These are phyloP conservation scores for Saprolegnia diclina DNA, from an alignment of 352 stramenopile genomes.

Conservation along the genomic window DNA sequence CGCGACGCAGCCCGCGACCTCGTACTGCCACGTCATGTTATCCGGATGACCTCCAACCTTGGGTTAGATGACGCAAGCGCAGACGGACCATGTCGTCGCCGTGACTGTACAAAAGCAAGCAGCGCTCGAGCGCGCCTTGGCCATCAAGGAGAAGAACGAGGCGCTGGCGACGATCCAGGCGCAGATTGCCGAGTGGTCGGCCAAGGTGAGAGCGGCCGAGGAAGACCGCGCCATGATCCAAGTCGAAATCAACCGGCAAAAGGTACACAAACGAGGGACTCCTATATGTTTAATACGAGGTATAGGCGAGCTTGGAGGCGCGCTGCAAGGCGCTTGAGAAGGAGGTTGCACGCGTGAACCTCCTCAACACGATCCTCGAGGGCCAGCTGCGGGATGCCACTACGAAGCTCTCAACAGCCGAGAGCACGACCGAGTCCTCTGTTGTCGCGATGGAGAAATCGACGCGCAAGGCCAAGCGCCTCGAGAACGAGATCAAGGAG, in stretches of 20 bases:
- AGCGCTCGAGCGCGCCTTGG: constrained; percentile 39
- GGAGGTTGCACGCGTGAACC: constrained; percentile 32
- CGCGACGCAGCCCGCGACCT: constrained; percentile 40
- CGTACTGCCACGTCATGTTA: constrained; percentile 18
- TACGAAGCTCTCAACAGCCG: constrained; percentile 28
- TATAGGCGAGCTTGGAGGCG: constrained; percentile 22
- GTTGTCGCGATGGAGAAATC: constrained; percentile 12
- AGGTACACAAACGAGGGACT: constrained; percentile 1
- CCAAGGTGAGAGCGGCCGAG: constrained; percentile 39
- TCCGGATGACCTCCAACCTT: neutral
- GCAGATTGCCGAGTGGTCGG: constrained; percentile 43
- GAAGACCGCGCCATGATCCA: constrained; percentile 54
- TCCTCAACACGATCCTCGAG: constrained; percentile 31
- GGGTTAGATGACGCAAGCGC: constrained; percentile 31
- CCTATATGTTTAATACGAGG: neutral
- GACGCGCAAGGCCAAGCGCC: constrained; percentile 14
- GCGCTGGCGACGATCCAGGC: constrained; percentile 35
- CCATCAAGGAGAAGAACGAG: constrained; percentile 33
- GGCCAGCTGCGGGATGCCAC: constrained; percentile 31
- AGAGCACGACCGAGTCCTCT: constrained; percentile 18
- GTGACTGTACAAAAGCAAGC: constrained; percentile 43
- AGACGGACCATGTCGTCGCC: constrained; percentile 47
- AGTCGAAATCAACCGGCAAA: constrained; percentile 54
- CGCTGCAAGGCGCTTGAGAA: constrained; percentile 28
- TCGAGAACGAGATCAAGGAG: constrained; percentile 36